Evolutionary conservation across 805 yeast genomes (phyloP), one percentile per base, ranked within the genome.

Genomic region (Tetrapisispora fleetii): DNA sequence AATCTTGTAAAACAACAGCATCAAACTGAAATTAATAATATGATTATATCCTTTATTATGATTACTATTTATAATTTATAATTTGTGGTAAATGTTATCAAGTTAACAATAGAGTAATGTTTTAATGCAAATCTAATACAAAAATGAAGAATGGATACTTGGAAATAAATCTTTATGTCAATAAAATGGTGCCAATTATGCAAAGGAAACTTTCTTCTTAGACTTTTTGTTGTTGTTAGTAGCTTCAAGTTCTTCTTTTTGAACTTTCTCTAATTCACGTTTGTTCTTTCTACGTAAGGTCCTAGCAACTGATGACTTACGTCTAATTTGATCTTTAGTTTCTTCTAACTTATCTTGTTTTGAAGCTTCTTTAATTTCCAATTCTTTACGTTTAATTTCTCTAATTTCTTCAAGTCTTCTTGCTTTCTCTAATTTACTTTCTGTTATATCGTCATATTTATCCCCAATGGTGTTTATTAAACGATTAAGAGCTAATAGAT

Each of bases 401-500:
- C 99, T 77, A 50, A 91, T 78, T 57, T 86, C 95, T 66, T 91
- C 97, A 43, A 93, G 73, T 66, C 95, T 81, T 61, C 86, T 79
- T 0, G 95, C 82, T 62, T 86, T 87, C 62, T 91, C 99, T 49
- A 93, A 72, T 67, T 89, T 93, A 56, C 95, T 84, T 60, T 90
- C 96, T 57, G 83, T 81, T 9, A 79, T 77, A 40, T 78, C 75
- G 52, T 91, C 97, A 54, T 81, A 75, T 52, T 82, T 78, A 61
- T 89, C 95, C 58, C 88, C 89, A 48, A 93, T 88, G 32, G 83
- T 79, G 54, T 81, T 83, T 46, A 90, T 79, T 51, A 91, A 73
- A 65, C 95, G 75, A 54, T 77, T 78, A 68, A 88, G 60, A 32
- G 77, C 74, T 42, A 79, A 60, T 14, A 75, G 65, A 60, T 88